These are phyloP conservation scores for Cenchrus americanus DNA, from an alignment of 176 grass and related monocot genomes.

Conservation along the genomic window DNA sequence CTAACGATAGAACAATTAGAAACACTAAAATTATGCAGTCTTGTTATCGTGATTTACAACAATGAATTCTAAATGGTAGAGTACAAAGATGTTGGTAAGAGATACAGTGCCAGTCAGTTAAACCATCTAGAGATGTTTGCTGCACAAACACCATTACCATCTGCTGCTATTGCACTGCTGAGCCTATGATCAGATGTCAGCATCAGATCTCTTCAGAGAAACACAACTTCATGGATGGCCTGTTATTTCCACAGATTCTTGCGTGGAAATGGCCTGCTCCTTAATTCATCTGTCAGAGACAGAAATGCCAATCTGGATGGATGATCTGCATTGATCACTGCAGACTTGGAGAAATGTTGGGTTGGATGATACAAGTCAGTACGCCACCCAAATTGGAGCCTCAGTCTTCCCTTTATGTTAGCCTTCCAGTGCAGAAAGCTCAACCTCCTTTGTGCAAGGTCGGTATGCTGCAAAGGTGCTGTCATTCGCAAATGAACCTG, in stretches of 20 bases:
- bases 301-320: conserved; percentile 22
- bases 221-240: background rate
- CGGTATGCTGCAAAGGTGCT: conserved; percentile 88
- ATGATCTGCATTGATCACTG: background rate
- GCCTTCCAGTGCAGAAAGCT: conserved; percentile 85
- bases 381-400: conserved; percentile 13
- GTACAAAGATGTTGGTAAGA: background rate
- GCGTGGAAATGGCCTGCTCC: background rate
- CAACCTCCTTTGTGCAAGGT: conserved; percentile 91
- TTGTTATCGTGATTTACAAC: conserved; percentile 12
- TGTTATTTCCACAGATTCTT: conserved; percentile 8
- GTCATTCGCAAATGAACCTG: conserved; percentile 88
- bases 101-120: background rate
- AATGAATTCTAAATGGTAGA: conserved; percentile 6
- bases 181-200: conserved; percentile 29
- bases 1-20: background rate
- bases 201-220: conserved; percentile 21
- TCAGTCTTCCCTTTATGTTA: conserved; percentile 39
- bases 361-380: conserved; percentile 16
- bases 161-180: background rate
- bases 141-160: conserved; percentile 1
- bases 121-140: background rate
- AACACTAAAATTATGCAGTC: background rate
- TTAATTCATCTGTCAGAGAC: conserved; percentile 9
- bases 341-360: conserved; percentile 7